Evolutionary conservation across 2,329 filamentous ascomycete species (phyloP).

Genomic region (Colletotrichum viniferum): DNA sequence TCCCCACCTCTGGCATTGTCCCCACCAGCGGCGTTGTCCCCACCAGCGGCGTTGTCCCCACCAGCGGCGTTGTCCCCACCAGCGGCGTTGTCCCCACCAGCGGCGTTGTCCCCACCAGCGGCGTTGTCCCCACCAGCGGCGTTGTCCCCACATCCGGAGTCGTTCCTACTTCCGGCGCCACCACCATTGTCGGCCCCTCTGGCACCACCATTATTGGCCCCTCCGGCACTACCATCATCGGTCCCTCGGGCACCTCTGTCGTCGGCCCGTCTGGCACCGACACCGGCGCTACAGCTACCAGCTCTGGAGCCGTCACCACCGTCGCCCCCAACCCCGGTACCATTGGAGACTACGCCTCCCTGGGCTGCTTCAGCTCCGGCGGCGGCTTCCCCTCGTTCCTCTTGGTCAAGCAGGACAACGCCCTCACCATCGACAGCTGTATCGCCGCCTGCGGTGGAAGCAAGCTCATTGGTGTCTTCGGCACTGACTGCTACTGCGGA

Average conservation of each 20-base stretch:
- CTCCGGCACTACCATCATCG: background rate
- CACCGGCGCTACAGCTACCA: background rate
- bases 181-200: background rate
- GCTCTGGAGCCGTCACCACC: background rate
- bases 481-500: conserved; percentile 35
- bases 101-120: too few relatives aligned
- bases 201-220: background rate
- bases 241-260: background rate
- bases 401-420: conserved; percentile 19
- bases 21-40: too few relatives aligned
- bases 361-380: conserved; percentile 29
- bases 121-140: too few relatives aligned
- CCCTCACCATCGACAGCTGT: conserved; percentile 31
- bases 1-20: background rate
- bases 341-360: conserved; percentile 25
- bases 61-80: too few relatives aligned
- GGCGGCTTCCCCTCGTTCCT: conserved; percentile 28
- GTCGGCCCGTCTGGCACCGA: background rate
- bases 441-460: conserved; percentile 23
- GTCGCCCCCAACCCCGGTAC: conserved; percentile 17
- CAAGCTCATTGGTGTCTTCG: conserved; percentile 29
- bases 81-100: too few relatives aligned
- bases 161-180: background rate
- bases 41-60: too few relatives aligned
- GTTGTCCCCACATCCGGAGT: background rate